Conservation (phyloP, 306 rosid species). For the Pterocarpus macrocarpus region DNA sequence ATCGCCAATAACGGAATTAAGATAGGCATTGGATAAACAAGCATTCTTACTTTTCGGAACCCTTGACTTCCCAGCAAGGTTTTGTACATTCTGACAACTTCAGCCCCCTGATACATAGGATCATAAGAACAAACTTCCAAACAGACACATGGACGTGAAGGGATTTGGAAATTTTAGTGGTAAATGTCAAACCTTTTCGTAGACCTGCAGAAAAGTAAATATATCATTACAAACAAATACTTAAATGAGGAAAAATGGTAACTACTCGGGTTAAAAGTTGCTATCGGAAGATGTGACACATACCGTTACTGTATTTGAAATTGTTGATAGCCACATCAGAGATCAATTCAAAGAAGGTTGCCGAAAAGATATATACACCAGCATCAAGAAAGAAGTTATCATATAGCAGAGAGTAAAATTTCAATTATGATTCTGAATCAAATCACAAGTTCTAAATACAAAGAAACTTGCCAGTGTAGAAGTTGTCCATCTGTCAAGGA, state of each 20-base stretch:
- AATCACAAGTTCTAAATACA: constrained; percentile 36
- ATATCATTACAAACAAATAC: constrained; percentile 40
- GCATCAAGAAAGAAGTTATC: constrained; percentile 45
- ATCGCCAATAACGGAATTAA: constrained; percentile 33
- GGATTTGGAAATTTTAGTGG: constrained; percentile 45
- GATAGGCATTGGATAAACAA: constrained; percentile 38
- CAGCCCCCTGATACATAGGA: constrained; percentile 86
- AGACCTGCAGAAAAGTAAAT: constrained; percentile 74
- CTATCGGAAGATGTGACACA: constrained; percentile 46
- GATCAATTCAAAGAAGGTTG: constrained; percentile 46
- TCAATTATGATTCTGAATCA: constrained; percentile 33
- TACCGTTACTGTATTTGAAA: constrained; percentile 92
- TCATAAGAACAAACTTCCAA: constrained; percentile 49
- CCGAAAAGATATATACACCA: constrained; percentile 52
- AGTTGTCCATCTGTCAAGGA: constrained; percentile 95
- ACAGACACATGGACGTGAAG: constrained; percentile 36
- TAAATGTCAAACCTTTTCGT: constrained; percentile 82
- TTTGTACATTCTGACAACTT: constrained; percentile 99
- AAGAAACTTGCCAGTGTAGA: constrained; percentile 85
- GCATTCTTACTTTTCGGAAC: constrained; percentile 79
- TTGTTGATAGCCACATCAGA: constrained; percentile 62
- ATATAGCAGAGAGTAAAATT: constrained; percentile 9
- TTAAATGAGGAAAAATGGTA: constrained; percentile 32
- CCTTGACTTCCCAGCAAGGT: constrained; percentile 93
- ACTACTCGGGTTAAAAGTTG: background rate